Evolutionary conservation across 371 early-diverging fungal genomes (phyloP).

Genomic region (Mucor lusitanicus): DNA sequence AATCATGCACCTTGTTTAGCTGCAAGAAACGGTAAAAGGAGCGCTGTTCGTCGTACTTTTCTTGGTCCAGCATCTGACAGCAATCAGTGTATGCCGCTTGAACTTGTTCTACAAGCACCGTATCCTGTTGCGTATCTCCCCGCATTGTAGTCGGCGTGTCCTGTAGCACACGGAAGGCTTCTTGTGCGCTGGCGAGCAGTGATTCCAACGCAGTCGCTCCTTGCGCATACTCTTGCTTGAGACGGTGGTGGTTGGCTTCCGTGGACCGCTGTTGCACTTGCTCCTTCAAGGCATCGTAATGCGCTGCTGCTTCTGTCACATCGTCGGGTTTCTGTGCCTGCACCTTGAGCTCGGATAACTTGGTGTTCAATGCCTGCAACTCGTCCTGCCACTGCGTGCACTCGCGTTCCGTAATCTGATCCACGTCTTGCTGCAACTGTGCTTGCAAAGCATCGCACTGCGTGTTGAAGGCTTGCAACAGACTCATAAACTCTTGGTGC

Average conservation of each 20-base stretch:
- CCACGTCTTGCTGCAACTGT: neutral
- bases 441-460: neutral
- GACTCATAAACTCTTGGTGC: slow-evolving; percentile 9
- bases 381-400: slow-evolving; percentile 28
- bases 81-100: neutral
- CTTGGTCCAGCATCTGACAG: neutral
- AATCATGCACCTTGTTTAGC: slow-evolving; percentile 15
- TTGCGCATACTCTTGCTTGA: slow-evolving; percentile 13
- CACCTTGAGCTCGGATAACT: slow-evolving; percentile 9
- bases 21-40: slow-evolving; percentile 25
- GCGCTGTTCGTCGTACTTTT: slow-evolving; percentile 22
- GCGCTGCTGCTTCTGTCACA: neutral
- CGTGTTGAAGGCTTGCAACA: slow-evolving; percentile 1
- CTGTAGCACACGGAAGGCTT: neutral
- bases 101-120: neutral
- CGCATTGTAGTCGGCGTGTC: neutral
- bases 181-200: neutral
- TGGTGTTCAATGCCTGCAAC: slow-evolving; percentile 8
- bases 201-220: neutral
- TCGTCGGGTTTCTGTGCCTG: neutral
- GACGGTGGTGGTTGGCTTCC: slow-evolving; percentile 14
- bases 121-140: slow-evolving; percentile 1
- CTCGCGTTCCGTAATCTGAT: slow-evolving; percentile 14
- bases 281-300: slow-evolving; percentile 3
- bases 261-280: slow-evolving; percentile 8